Evolutionary conservation across 2,329 filamentous ascomycete species (phyloP), one percentile per base, ranked within the genome.

Genomic region (Exophiala sideris): DNA sequence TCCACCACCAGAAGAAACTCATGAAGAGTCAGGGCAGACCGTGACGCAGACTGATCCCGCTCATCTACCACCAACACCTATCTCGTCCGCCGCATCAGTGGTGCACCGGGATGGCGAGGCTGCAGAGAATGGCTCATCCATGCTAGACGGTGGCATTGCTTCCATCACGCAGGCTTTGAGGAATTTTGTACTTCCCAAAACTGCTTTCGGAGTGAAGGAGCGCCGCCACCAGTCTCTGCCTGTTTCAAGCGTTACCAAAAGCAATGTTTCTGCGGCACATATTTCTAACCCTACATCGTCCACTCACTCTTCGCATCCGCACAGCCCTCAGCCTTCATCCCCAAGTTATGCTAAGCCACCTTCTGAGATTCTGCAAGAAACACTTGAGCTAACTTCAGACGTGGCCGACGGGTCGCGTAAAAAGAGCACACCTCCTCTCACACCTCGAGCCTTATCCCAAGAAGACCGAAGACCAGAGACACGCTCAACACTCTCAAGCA

Each of bases 341-440:
- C 71, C 73, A 67, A 66, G 52, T 61, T 68, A 69, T 66, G 70
- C 72, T 65, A 73, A 71, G 58, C 68, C 64, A 64, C 65, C 65
- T 62, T 73, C 72, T 58, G 66, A 69, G 61, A 72, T 69, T 68
- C 71, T 71, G 67, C 70, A 73, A 65, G 73, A 76, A 52, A 66
- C 73, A 63, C 67, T 65, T 66, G 74, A 86, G 88, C 91, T 96
- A 90, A 96, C 91, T 83, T 81, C 85, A 81, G 83, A 84, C 80
- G 78, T 78, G 74, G 77, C 78, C 73, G 77, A 73, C 72, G 74
- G 70, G 71, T 71, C 75, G 67, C 72, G 71, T 73, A 70, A 84
- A 79, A 95, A 96, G 91, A 95, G 90, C 78, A 94, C 89, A 65
- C 88, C 90, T 64, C 86, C 91, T 57, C 91, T 92, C 64, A 95